A percentile compares a stretch with the other conserved stretches of the same genome.
Evolutionary conservation across 2,329 filamentous ascomycete genomes (phyloP).

Genomic region (Trichoderma atrobrunneum): DNA sequence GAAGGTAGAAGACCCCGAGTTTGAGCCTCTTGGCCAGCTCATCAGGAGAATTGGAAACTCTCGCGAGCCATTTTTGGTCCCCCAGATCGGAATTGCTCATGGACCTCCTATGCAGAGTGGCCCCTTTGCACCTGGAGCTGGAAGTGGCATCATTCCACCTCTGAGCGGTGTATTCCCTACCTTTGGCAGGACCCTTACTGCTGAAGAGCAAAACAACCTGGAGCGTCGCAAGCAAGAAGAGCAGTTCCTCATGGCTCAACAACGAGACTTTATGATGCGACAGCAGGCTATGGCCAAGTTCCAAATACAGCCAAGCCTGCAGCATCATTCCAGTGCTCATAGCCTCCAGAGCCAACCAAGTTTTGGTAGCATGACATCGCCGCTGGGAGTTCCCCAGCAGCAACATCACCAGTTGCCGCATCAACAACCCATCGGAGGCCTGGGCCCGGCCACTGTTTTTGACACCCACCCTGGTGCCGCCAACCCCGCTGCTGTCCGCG

Average conservation of each 20-base stretch:
- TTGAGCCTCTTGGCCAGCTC: conserved; percentile 90
- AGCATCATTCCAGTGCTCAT: conserved; percentile 93
- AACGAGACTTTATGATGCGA: conserved; percentile 87
- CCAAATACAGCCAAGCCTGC: conserved; percentile 59
- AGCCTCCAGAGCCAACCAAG: conserved; percentile 96
- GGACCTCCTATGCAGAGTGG: conserved; percentile 62
- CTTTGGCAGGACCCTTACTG: conserved; percentile 93
- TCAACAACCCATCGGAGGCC: conserved; percentile 53
- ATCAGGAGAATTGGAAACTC: conserved; percentile 97
- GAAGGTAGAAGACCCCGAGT: conserved; percentile 89
- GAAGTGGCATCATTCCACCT: conserved; percentile 73
- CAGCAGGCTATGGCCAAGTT: conserved; percentile 78
- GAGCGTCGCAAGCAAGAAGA: conserved; percentile 97
- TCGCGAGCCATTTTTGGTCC: conserved; percentile 93
- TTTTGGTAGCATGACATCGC: conserved; percentile 92
- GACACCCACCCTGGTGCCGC: conserved; percentile 49
- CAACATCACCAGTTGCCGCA: conserved; percentile 34
- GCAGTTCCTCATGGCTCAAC: conserved; percentile 92
- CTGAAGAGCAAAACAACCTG: conserved; percentile 95
- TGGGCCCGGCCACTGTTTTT: conserved; percentile 68
- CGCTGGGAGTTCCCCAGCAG: conserved; percentile 55
- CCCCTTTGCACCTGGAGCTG: conserved; percentile 47
- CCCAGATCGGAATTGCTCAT: conserved; percentile 92
- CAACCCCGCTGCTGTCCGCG: conserved; percentile 26
- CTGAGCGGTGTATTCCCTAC: conserved; percentile 92